Base-by-base conservation (phyloP, 2,329 filamentous ascomycete species). In the Phaeophleospora eucalypticola region DNA sequence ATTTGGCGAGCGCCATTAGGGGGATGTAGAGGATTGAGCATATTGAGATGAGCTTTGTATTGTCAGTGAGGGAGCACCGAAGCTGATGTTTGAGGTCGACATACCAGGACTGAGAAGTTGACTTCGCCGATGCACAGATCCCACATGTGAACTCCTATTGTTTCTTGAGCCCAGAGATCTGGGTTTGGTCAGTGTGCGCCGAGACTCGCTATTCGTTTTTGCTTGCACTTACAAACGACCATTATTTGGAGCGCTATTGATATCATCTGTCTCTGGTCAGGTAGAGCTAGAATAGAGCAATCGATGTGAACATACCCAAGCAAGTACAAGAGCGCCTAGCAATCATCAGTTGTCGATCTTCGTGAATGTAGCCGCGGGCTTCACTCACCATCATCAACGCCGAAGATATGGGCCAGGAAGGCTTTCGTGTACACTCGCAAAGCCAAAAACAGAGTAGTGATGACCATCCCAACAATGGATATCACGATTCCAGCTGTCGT, bases 351-450 rank as follows among this genome's bases (percentile, higher is more conserved):
- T 8, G 16, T 14, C 19, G 16, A 15, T 17, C 7, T n/a, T 17
- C 34, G 16, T n/a, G 4, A n/a, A 4, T 24, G 4, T 14, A 4
- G 17, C 12, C n/a, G 14, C 12, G 4, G 4, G 14, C 4, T 15
- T 4, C 16, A 21, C 39, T 33, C 20, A 33, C 39, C 37, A 45
- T 54, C 48, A 17, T 51, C 51, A 16, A 54, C 32, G 27, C 51
- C 51, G 34, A 54, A 54, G 4, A 41, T 42, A 14, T 29, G 48
- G 9, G 51, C 45, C 9, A 54, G 40, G 37, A 46, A 33, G 7
- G 51, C 51, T 36, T 54, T 54, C 3, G 51, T 54, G 40, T 54
- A 54, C 4, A 51, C 24, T 17, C 51, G 42, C 12, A 54, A 34
- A 4, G 43, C 9, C 10, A 54, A 12, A 16, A 54, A 51, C 17